phyloP scores from a whole-genome alignment of 1,284 basidiomycete genomes.

The Papiliotrema terrestris region DNA sequence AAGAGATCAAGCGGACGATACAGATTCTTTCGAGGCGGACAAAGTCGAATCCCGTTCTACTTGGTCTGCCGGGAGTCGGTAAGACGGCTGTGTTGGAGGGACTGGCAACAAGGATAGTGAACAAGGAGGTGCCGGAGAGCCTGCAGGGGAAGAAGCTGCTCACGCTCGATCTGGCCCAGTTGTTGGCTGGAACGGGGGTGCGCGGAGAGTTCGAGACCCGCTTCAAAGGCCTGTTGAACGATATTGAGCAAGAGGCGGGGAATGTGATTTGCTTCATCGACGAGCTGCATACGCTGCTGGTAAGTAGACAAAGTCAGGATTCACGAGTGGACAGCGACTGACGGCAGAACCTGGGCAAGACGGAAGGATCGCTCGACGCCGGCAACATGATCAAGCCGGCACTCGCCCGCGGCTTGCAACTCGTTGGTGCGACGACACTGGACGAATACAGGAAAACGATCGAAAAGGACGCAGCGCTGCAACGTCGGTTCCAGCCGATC shows the following conservation, averaged over 20 bases:
- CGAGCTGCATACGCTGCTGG: slow-evolving; percentile 61
- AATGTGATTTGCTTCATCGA: slow-evolving; percentile 79
- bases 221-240: slow-evolving; percentile 77
- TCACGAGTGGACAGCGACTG: slow-evolving; percentile 48
- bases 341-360: slow-evolving; percentile 83
- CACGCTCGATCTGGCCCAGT: slow-evolving; percentile 71
- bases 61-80: slow-evolving; percentile 68
- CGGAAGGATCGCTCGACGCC: slow-evolving; percentile 86
- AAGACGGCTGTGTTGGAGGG: slow-evolving; percentile 91
- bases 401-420: slow-evolving; percentile 75
- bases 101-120: slow-evolving; percentile 78
- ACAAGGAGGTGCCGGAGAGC: slow-evolving; percentile 89
- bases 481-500: slow-evolving; percentile 85
- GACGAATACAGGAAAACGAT: slow-evolving; percentile 91
- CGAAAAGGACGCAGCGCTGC: slow-evolving; percentile 85
- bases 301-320: background rate
- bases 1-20: slow-evolving; percentile 85
- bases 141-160: slow-evolving; percentile 77
- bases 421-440: slow-evolving; percentile 82
- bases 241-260: slow-evolving; percentile 76
- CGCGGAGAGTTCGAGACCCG: slow-evolving; percentile 90
- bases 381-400: slow-evolving; percentile 63
- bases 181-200: slow-evolving; percentile 82
- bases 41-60: slow-evolving; percentile 77
- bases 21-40: slow-evolving; percentile 72